Evolutionary conservation across 345 rosid genomes (phyloP), one percentile per base, ranked within the genome.

Genomic region (Brassica incana): DNA sequence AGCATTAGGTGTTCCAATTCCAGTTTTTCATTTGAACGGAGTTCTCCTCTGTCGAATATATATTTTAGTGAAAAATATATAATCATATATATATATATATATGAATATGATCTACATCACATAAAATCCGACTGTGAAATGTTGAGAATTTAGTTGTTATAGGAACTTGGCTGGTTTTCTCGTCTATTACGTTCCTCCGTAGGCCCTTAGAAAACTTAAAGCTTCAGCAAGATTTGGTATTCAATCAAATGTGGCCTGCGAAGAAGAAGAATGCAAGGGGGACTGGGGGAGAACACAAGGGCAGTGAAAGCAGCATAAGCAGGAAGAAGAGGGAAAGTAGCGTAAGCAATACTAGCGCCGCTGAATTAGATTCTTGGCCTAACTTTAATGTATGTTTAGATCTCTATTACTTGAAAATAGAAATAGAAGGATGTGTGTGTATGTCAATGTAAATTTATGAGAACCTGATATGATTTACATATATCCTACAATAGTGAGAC

Each of bases 401-500:
- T 58, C 27, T 20, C 4, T 58, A 58, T 58, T 58, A 58, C 18
- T 20, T 58, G 62, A 18, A 56, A 18, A 56, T 18, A 52, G 8
- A 60, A 69, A 8, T 54, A 54, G 4, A 60, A 69, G 12, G 32
- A 4, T 9, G 16, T 59, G 30, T 67, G 10, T 38, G 30, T 30
- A 68, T 58, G n/a, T 67, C 67, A 38, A 29, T 8, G 52, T 25
- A 32, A 15, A 69, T 32, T 29, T 68, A 50, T 36, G 20, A 5
- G 61, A 69, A 61, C 12, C n/a, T 40, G 70, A 60, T 32, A 77
- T 67, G 33, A 45, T 68, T 48, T 75, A 33, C 10, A 56, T 73
- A 38, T 8, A 1, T 1, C 65, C 16, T 14, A 66, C 33, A 32
- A 76, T 59, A 40, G 2, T 11, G 35, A 43, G 61, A 43, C 80